Conservation (phyloP, 495 filamentous ascomycete species). For the Neurospora intermedia region DNA sequence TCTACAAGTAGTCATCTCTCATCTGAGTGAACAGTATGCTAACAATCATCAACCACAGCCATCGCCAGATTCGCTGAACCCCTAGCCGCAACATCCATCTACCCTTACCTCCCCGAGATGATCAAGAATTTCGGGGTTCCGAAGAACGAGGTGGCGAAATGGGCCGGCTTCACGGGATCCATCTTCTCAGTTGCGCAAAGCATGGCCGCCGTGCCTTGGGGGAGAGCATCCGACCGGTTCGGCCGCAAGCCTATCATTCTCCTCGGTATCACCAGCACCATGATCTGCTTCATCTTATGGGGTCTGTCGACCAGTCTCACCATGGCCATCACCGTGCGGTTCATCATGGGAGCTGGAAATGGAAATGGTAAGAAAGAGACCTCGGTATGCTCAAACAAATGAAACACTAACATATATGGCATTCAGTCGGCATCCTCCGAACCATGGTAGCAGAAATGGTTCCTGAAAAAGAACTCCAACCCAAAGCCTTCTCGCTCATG, state of each 20-base stretch:
- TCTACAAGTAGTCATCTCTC: background rate
- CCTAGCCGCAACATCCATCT: constrained; percentile 71
- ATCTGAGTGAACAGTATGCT: constrained; percentile 5
- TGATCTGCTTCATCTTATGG: constrained; percentile 62
- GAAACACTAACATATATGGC: background rate
- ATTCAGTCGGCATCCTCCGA: constrained; percentile 51
- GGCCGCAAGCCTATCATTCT: constrained; percentile 72
- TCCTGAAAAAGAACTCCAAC: constrained; percentile 70
- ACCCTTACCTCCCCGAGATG: constrained; percentile 88
- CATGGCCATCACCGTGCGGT: constrained; percentile 61
- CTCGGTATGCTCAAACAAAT: background rate
- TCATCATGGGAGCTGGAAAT: constrained; percentile 54
- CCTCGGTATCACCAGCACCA: constrained; percentile 56
- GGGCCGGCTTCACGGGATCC: constrained; percentile 61
- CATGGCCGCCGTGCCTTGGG: constrained; percentile 68
- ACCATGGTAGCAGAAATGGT: constrained; percentile 72
- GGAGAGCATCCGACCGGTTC: constrained; percentile 58
- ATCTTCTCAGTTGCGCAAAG: constrained; percentile 65
- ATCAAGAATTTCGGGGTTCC: constrained; percentile 69
- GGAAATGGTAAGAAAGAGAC: constrained; percentile 44
- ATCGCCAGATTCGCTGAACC: constrained; percentile 78
- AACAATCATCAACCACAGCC: constrained; percentile 33
- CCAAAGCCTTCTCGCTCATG: constrained; percentile 76
- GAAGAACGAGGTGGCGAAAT: constrained; percentile 61
- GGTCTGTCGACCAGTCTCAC: constrained; percentile 64